These are phyloP conservation scores for Trichophyton equinum DNA, from an alignment of 2,329 filamentous ascomycete species.

Conservation along the genomic window DNA sequence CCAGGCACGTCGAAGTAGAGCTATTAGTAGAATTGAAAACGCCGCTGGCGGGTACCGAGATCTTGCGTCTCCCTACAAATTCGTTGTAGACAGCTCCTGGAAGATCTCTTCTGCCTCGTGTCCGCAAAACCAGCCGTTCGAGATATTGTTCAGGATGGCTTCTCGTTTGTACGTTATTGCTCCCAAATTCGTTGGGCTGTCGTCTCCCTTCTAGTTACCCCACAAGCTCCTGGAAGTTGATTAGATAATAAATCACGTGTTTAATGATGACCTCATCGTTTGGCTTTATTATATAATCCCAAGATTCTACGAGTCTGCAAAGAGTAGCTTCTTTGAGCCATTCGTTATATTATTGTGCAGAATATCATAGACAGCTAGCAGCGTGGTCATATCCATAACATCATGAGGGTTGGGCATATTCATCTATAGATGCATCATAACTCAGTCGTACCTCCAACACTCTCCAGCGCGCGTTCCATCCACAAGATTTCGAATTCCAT, in stretches of 20 bases:
- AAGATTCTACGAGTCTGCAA: too few relatives aligned
- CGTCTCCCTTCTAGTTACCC: background rate
- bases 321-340: too few relatives aligned
- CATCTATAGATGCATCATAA: background rate
- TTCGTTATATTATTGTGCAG: background rate
- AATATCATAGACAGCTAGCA: background rate
- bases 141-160: background rate
- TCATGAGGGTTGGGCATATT: background rate
- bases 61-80: background rate
- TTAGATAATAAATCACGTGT: background rate
- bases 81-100: background rate
- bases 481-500: constrained; percentile 24
- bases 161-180: background rate
- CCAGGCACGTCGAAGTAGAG: background rate
- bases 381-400: background rate
- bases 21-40: background rate
- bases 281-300: too few relatives aligned
- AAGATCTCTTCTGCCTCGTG: background rate
- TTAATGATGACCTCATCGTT: background rate
- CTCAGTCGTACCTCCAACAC: background rate
- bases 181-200: background rate
- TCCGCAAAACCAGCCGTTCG: background rate
- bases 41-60: background rate
- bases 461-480: constrained; percentile 22
- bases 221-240: background rate